Evolutionary conservation across 192 early-diverging fungal species (phyloP), one percentile per base, ranked within the genome.

Genomic region (Umbelopsis vinacea): DNA sequence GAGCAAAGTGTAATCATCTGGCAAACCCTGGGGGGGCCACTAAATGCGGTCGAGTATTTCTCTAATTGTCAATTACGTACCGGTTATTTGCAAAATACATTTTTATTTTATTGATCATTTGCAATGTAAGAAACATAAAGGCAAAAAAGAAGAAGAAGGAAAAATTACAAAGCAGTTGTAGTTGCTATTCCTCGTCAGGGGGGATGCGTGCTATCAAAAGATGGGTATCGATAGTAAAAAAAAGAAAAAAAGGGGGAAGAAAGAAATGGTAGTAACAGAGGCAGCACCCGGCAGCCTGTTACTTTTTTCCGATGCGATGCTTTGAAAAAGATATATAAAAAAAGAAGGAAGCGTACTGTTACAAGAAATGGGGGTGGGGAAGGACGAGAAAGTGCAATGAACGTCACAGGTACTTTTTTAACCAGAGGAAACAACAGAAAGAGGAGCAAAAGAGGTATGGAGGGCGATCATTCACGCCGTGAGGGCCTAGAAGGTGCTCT

Each of bases 31-130:
- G 11, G 6, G 40, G 6, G 2, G 40, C 11, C 6, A 11, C 40
- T 12, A 43, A 43, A 43, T 43, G 3, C 6, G 40, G 8, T 43
- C 40, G 6, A 12, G 6, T 43, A 7, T 1, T 11, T 43, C 5
- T 43, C 11, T 11, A 43, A 43, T 4, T 43, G 5, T 43, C 40
- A 7, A 43, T 43, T 11, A 43, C 11, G 11, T 43, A 43, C 38
- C 40, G 8, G 1, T 43, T 43, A 11, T 50, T 0, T 15, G 48
- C 48, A 50, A 21, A 50, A 50, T 50, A 50, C 48, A 50, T 8
- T 50, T 46, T 50, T 50, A 17, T 50, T 50, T 50, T 50, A 50
- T 50, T 50, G 48, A 50, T 50, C 12, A 19, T 63, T 37, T 63
- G 57, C 33, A 63, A 17, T 15, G 33, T 37, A 37, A 63, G 29